Conservation (phyloP, 306 rosid species). For the Prinsepia uniflora region DNA sequence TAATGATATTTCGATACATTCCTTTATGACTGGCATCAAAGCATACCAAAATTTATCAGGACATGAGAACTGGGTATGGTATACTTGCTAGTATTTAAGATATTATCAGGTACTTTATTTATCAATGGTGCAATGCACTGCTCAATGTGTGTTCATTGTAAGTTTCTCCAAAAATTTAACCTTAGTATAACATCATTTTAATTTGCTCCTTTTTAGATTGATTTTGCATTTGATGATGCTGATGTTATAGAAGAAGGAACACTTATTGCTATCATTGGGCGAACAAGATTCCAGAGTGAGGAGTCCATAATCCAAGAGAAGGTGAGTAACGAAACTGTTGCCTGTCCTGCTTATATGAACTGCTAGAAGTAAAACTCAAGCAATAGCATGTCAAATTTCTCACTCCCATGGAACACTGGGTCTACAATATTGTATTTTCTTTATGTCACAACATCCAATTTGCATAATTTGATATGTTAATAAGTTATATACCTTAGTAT, state of each 20-base stretch:
- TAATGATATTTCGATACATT: background rate
- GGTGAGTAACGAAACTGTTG: conserved; percentile 32
- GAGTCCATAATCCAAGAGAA: conserved; percentile 77
- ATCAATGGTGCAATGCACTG: conserved; percentile 18
- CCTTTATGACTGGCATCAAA: background rate
- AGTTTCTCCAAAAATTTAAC: conserved; percentile 5
- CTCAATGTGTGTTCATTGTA: conserved; percentile 7
- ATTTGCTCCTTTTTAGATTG: conserved; percentile 65
- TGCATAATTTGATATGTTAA: background rate
- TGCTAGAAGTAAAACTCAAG: background rate
- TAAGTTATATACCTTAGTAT: background rate
- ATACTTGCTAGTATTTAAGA: background rate
- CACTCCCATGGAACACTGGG: background rate
- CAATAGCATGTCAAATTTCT: background rate
- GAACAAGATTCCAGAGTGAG: conserved; percentile 46
- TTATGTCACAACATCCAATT: background rate
- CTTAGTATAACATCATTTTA: conserved; percentile 29
- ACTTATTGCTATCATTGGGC: conserved; percentile 65
- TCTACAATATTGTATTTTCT: background rate
- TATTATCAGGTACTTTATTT: background rate
- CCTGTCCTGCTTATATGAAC: background rate
- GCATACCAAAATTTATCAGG: background rate
- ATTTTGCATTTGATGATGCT: conserved; percentile 92
- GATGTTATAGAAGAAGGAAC: conserved; percentile 83
- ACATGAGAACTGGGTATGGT: background rate